Conservation (phyloP, 345 rosid species). For the Raphanus sativus region DNA sequence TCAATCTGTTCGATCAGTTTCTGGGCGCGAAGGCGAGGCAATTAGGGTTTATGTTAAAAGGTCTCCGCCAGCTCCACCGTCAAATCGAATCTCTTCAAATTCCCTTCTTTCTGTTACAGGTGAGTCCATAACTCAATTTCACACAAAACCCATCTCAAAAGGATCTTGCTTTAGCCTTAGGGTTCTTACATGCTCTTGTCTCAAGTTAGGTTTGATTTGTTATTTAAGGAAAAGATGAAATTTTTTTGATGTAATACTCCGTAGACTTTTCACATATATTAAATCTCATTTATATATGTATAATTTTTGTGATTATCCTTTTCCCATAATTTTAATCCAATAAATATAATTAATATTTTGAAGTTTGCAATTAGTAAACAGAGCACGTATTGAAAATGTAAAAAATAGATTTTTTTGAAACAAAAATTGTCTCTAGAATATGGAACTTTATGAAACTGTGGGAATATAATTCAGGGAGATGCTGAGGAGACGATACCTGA, state of each 20-base stretch:
- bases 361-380: no score
- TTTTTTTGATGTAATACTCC: conserved; percentile 13
- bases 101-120: conserved; percentile 77
- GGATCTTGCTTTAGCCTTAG: background rate
- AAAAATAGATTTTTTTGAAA: no score
- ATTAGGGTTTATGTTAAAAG: conserved; percentile 83
- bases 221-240: background rate
- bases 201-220: background rate
- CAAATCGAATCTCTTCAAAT: conserved; percentile 54
- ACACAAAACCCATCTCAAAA: background rate
- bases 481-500: conserved; percentile 80
- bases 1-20: conserved; percentile 85
- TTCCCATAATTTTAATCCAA: no score
- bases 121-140: conserved; percentile 21
- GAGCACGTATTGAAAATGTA: no score
- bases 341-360: no score
- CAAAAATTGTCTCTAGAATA: no score
- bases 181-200: background rate
- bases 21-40: conserved; percentile 85
- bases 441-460: no score
- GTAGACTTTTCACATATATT: no score
- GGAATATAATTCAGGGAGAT: conserved; percentile 56
- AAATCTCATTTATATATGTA: no score
- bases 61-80: conserved; percentile 61
- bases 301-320: no score